Conservation (phyloP, 441 rosid genomes). For the Gossypium lobatum region DNA sequence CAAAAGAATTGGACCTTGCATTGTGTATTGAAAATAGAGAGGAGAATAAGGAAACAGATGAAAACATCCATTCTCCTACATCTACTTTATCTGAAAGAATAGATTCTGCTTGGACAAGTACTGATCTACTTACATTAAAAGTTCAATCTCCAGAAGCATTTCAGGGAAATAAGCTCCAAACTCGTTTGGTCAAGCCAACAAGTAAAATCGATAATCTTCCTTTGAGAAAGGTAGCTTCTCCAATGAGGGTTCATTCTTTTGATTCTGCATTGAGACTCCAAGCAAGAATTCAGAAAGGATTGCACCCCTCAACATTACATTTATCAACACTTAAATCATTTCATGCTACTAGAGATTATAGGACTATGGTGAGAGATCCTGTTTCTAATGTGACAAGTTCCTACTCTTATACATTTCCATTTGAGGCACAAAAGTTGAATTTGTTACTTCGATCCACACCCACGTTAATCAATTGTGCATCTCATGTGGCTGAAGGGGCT, state of each 20-base stretch:
- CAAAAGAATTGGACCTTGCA: too few relatives aligned
- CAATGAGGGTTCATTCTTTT: slow-evolving; percentile 70
- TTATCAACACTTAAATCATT: too few relatives aligned
- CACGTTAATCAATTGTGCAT: slow-evolving; percentile 51
- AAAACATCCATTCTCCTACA: slow-evolving; percentile 32
- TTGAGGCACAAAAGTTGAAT: slow-evolving; percentile 68
- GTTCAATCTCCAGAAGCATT: slow-evolving; percentile 26
- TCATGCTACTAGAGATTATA: too few relatives aligned
- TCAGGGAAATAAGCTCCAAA: slow-evolving; percentile 32
- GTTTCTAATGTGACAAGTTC: slow-evolving; percentile 52
- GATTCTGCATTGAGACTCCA: slow-evolving; percentile 76
- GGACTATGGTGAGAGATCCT: slow-evolving; percentile 80
- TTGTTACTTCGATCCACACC: slow-evolving; percentile 42
- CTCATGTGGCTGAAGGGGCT: slow-evolving; percentile 70
- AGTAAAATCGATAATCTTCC: slow-evolving; percentile 29
- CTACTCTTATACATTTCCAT: slow-evolving; percentile 52
- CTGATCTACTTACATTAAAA: slow-evolving; percentile 37
- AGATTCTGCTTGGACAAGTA: slow-evolving; percentile 95
- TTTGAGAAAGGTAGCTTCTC: slow-evolving; percentile 43
- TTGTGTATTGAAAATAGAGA: too few relatives aligned
- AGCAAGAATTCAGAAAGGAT: slow-evolving; percentile 56
- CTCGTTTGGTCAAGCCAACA: slow-evolving; percentile 21
- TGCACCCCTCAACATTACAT: too few relatives aligned
- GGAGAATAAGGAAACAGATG: slow-evolving; percentile 39
- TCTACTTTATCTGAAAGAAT: slow-evolving; percentile 77